Evolutionary conservation across 495 filamentous ascomycete species (phyloP), one percentile per base, ranked within the genome.

Genomic region (Recurvomyces mirabilis): DNA sequence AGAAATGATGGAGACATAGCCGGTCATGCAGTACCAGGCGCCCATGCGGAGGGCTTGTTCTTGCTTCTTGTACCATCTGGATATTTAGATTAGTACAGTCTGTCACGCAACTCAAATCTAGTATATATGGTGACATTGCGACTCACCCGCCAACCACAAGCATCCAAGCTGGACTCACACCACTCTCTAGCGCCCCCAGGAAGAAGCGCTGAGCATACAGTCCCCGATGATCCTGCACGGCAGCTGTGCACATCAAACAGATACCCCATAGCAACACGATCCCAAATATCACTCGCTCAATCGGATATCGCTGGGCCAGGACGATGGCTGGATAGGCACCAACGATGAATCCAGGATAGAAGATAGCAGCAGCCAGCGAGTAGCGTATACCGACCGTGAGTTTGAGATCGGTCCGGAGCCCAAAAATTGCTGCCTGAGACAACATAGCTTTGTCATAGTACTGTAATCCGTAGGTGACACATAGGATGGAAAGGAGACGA

Each of bases 271-370:
- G 12, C 1, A 54, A 43, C 0, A 63, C 52, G 14, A 62, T 61
- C 2, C 12, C 37, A 1, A 59, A 56, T 2, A 62, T 62, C 13
- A 73, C 69, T 2, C 66, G 65, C 36, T 68, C 65, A 29, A 68
- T 67, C 1, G 64, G 64, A 32, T 49, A 72, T 13, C 59, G 41
- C 50, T 72, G 67, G 4, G 68, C 65, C 1, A 70, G 57, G 13
- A 60, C 30, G 54, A 66, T 66, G 21, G 57, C 55, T 0, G 68
- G 68, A 43, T 70, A 70, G 5, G 66, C 55, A 10, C 69, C 68
- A 29, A 65, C 52, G 36, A 72, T 65, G 49, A 68, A 70, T 1
- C 69, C 68, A 22, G 70, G 56, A 31, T 72, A 70, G 50, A 71
- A 68, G 38, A 72, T 69, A 21, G 62, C 53, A 13, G 66, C 46